phyloP scores from a whole-genome alignment of 2,329 filamentous ascomycete genomes.

The Claviceps pusilla region DNA sequence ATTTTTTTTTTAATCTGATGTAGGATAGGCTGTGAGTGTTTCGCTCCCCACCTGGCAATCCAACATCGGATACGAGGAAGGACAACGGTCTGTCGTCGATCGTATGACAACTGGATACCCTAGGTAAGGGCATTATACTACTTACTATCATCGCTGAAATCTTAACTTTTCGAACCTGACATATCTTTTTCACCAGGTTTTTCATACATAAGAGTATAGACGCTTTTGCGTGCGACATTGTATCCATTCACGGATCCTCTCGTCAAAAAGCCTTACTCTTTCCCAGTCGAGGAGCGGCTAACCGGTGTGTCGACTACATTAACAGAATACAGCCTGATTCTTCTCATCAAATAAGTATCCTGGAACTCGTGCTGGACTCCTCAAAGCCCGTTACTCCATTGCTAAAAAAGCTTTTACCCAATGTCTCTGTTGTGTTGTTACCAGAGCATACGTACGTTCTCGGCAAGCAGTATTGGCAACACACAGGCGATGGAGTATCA shows the following conservation, averaged over 20 bases:
- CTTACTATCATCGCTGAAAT: not conserved
- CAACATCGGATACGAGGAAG: conserved; percentile 90
- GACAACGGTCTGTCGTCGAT: conserved; percentile 68
- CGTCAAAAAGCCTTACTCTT: conserved; percentile 68
- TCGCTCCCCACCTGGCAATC: conserved; percentile 86
- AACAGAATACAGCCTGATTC: conserved; percentile 36
- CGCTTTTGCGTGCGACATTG: conserved; percentile 54
- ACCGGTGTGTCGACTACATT: conserved; percentile 62
- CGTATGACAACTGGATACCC: conserved; percentile 88
- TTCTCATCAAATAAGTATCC: conserved; percentile 32
- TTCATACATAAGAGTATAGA: conserved; percentile 78
- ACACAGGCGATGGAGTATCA: conserved; percentile 82
- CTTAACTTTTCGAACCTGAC: not conserved
- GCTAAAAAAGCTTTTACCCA: conserved; percentile 40
- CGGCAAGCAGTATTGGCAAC: conserved; percentile 96
- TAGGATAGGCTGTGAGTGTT: conserved; percentile 71
- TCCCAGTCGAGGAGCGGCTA: conserved; percentile 54
- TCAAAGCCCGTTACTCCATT: conserved; percentile 35
- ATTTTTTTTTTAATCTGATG: not conserved
- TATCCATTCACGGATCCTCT: conserved; percentile 44
- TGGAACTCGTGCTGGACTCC: conserved; percentile 49
- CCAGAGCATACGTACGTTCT: conserved; percentile 49
- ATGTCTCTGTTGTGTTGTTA: conserved; percentile 58
- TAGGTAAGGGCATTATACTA: conserved; percentile 35
- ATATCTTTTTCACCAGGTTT: conserved; percentile 45